Evolutionary conservation across 768 basidiomycete species (phyloP).

Genomic region (Leccinum obscurum): DNA sequence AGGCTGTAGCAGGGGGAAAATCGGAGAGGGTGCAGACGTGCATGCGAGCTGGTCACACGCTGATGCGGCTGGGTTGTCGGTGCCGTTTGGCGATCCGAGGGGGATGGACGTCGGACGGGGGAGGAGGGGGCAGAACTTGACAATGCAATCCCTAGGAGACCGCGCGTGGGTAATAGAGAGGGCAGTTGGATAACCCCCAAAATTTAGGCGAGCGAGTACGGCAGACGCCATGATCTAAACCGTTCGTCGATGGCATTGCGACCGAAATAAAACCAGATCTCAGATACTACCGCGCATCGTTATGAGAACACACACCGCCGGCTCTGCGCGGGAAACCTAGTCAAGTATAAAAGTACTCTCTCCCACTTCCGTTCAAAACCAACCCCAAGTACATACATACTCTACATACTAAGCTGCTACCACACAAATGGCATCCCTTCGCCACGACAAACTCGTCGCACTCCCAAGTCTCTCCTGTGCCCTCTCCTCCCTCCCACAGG

Average conservation of each 20-base stretch:
- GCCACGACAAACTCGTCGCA: slow-evolving; percentile 60
- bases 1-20: neutral
- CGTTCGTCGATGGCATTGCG: slow-evolving; percentile 22
- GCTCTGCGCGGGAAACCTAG: slow-evolving; percentile 6
- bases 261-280: slow-evolving; percentile 22
- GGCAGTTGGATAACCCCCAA: slow-evolving; percentile 22
- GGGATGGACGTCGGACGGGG: neutral
- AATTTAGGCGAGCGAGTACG: slow-evolving; percentile 30
- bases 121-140: neutral
- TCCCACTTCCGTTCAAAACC: neutral
- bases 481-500: slow-evolving; percentile 68
- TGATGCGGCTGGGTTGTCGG: neutral
- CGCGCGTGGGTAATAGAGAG: slow-evolving; percentile 24
- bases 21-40: neutral
- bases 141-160: slow-evolving; percentile 31
- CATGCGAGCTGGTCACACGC: neutral
- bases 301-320: slow-evolving; percentile 20
- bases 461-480: slow-evolving; percentile 73
- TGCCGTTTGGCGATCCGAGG: neutral
- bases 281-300: slow-evolving; percentile 28
- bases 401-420: neutral
- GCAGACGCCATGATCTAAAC: neutral
- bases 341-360: slow-evolving; percentile 19
- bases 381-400: neutral
- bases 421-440: slow-evolving; percentile 31